Conservation (phyloP, 1,139 yeast species). For the Nematodospora anomalae region DNA sequence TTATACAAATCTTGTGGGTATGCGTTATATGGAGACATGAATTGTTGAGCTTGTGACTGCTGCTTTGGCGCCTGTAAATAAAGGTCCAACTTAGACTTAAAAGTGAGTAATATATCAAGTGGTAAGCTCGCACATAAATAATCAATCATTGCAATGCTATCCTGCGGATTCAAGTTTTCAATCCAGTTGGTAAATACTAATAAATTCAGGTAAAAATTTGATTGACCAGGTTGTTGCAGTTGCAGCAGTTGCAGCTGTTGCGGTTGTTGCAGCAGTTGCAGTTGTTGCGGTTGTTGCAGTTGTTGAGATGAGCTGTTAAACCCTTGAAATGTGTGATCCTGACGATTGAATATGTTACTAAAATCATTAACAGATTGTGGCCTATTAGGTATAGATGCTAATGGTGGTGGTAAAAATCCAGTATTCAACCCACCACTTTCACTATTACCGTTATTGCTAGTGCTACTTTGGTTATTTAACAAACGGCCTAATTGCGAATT, state of each 20-base stretch:
- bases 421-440: slow-evolving; percentile 11
- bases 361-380: slow-evolving; percentile 49
- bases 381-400: slow-evolving; percentile 36
- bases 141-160: slow-evolving; percentile 60
- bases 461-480: slow-evolving; percentile 12
- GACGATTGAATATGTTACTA: slow-evolving; percentile 27
- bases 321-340: slow-evolving; percentile 6
- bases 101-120: slow-evolving; percentile 49
- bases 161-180: slow-evolving; percentile 53
- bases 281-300: slow-evolving; percentile 18
- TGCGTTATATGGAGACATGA: slow-evolving; percentile 13
- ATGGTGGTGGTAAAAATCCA: slow-evolving; percentile 18
- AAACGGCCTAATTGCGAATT: slow-evolving; percentile 11
- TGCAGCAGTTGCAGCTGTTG: no score
- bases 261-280: slow-evolving; percentile 16
- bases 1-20: slow-evolving; percentile 21
- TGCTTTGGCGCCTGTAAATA: slow-evolving; percentile 28
- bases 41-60: slow-evolving; percentile 15
- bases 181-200: slow-evolving; percentile 61
- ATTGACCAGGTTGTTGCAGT: slow-evolving; percentile 8
- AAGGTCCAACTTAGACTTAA: slow-evolving; percentile 39
- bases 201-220: slow-evolving; percentile 43
- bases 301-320: slow-evolving; percentile 9
- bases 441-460: slow-evolving; percentile 1
- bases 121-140: slow-evolving; percentile 52